These are phyloP conservation scores for Arabidopsis thaliana DNA, from an alignment of 345 rosid genomes.

Conservation along the genomic window DNA sequence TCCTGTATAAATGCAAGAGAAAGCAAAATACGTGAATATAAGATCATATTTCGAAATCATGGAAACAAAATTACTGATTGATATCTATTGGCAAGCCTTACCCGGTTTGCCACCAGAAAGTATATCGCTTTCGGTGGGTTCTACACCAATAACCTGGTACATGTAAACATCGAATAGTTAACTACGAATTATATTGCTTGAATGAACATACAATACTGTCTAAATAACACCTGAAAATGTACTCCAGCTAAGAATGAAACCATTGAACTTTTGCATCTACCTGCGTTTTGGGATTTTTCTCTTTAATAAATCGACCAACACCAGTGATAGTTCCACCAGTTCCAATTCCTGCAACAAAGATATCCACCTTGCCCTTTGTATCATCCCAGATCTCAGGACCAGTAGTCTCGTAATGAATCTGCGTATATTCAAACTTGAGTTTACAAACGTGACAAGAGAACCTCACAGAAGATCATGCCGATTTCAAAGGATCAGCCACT, in stretches of 20 bases:
- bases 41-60: not conserved
- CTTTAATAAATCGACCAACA: conserved; percentile 75
- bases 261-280: conserved; percentile 35
- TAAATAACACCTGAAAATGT: conserved; percentile 9
- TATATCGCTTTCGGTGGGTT: conserved; percentile 80
- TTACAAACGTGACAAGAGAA: not conserved
- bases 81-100: conserved; percentile 38
- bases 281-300: conserved; percentile 75
- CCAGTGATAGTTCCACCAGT: conserved; percentile 92
- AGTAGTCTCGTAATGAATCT: conserved; percentile 81
- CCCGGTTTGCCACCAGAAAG: conserved; percentile 90
- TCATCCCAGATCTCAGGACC: conserved; percentile 90
- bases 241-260: conserved; percentile 3
- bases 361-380: conserved; percentile 79
- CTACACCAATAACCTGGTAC: conserved; percentile 79
- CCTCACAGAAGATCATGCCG: not conserved
- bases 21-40: not conserved
- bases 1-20: conserved; percentile 53
- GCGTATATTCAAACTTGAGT: conserved; percentile 19
- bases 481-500: not conserved
- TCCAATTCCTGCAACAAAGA: conserved; percentile 77
- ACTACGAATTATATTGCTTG: not conserved
- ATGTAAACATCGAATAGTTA: conserved; percentile 26
- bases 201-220: conserved; percentile 16
- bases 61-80: not conserved